Evolutionary conservation across 495 filamentous ascomycete genomes (phyloP), one percentile per base, ranked within the genome.

Genomic region (Xylaria cubensis): DNA sequence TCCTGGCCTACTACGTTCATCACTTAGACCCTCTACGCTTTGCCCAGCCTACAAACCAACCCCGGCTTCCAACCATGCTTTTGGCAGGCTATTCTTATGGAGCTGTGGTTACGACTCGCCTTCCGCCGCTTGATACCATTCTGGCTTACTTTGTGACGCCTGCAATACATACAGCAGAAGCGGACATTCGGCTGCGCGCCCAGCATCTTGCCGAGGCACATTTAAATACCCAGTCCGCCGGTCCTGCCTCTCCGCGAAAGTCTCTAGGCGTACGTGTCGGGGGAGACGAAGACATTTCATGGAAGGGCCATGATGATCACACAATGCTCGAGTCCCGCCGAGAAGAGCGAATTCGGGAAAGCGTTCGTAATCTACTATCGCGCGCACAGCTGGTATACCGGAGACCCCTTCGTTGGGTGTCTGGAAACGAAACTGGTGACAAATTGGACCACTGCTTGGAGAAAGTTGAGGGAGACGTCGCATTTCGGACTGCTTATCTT

Each of bases 21-120:
- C 79, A 81, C 56, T 77, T 88, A 29, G 76, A 80, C 59, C 24
- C 63, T n/a, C 6, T 36, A 17, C 50, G n/a, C 36, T 71, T 76
- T 0, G 78, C 77, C 61, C 69, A 67, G 29, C 12, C n/a, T 4
- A 13, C 34, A 4, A 36, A 56, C 32, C 10, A 10, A 56, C 51
- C 50, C 34, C 29, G 29, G 48, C 39, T 34, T 4, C 72, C 65
- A 13, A 72, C 53, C 24, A 69, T 94, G 6, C 77, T 97, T 1
- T 78, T 97, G 5, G 92, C 87, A 2, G 96, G 96, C 51, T 98
- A 98, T 80, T 98, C 95, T 0, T 98, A 97, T 77, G 96, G 96
- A 46, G 91, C 94, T 6, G 84, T 97, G 71, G 89, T 98, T 53
- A 88, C 93, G 13, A 89, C 87, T 4, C 88, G 90, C 73, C 88